A percentile compares a stretch with the other conserved stretches of the same genome.
These are phyloP conservation scores for Fonsecaea erecta DNA, from an alignment of 2,329 filamentous ascomycete species.

Conservation along the genomic window DNA sequence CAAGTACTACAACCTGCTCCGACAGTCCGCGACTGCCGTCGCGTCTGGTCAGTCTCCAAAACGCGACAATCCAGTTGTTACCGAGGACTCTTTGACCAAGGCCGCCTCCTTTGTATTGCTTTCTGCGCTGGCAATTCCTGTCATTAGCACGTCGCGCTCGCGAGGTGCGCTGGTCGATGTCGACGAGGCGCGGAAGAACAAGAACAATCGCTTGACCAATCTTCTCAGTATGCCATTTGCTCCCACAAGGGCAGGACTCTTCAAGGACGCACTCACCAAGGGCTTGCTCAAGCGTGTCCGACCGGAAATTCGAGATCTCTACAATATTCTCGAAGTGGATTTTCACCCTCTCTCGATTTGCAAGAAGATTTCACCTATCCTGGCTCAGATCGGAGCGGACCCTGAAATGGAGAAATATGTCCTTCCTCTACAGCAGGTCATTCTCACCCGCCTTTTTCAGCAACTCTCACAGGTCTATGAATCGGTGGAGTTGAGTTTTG, in stretches of 20 bases:
- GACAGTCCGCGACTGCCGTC: conserved; percentile 82
- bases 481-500: conserved; percentile 91
- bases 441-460: conserved; percentile 96
- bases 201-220: conserved; percentile 96
- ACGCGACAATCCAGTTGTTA: conserved; percentile 88
- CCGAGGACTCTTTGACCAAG: conserved; percentile 88
- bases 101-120: conserved; percentile 94
- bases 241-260: conserved; percentile 85
- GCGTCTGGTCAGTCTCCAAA: conserved; percentile 86
- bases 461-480: conserved; percentile 99
- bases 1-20: conserved; percentile 93
- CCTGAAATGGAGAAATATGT: conserved; percentile 98
- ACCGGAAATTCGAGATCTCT: conserved; percentile 93
- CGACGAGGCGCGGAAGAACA: conserved; percentile 96
- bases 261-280: conserved; percentile 96
- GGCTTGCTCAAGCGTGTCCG: conserved; percentile 88
- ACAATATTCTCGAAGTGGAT: conserved; percentile 98
- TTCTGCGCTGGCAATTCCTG: conserved; percentile 94
- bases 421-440: conserved; percentile 93
- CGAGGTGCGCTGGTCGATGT: conserved; percentile 95
- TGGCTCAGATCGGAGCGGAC: conserved; percentile 89
- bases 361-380: conserved; percentile 97
- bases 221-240: conserved; percentile 89
- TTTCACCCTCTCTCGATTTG: conserved; percentile 99
- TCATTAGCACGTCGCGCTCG: conserved; percentile 97